These are phyloP conservation scores for Hanseniaspora mollemarum DNA, from an alignment of 805 yeast species.

Conservation along the genomic window DNA sequence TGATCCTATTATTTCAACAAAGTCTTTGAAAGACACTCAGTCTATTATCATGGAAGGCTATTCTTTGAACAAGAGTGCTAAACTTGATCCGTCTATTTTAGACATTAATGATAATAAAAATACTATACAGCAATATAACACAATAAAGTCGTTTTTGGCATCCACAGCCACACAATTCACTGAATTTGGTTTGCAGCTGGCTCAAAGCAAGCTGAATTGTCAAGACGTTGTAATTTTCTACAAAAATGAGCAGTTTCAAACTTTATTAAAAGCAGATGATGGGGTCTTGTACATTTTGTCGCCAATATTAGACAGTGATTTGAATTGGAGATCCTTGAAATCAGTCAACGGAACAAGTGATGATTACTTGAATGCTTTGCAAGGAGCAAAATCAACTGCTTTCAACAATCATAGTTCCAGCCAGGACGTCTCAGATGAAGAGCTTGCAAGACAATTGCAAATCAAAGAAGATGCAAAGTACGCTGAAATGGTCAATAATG, in stretches of 20 bases:
- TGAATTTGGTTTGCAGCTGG: slow-evolving; percentile 43
- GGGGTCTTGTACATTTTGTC: slow-evolving; percentile 46
- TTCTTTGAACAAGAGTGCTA: slow-evolving; percentile 26
- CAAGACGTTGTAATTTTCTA: slow-evolving; percentile 62
- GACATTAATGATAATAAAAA: slow-evolving; percentile 23
- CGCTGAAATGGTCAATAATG: slow-evolving; percentile 35
- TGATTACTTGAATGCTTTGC: slow-evolving; percentile 35
- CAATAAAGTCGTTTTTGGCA: slow-evolving; percentile 41
- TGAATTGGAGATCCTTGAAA: slow-evolving; percentile 73
- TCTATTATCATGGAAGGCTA: slow-evolving; percentile 41
- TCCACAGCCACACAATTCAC: slow-evolving; percentile 70
- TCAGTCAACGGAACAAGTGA: slow-evolving; percentile 62
- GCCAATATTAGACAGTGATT: slow-evolving; percentile 61
- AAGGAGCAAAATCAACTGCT: not conserved
- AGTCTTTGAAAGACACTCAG: slow-evolving; percentile 52
- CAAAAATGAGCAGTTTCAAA: slow-evolving; percentile 80
- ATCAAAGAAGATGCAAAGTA: slow-evolving; percentile 40
- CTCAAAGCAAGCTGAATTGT: slow-evolving; percentile 37
- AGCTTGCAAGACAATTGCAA: slow-evolving; percentile 38
- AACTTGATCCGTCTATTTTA: slow-evolving; percentile 19
- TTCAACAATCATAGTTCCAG: not conserved
- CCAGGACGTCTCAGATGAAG: slow-evolving; percentile 30
- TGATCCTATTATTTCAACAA: slow-evolving; percentile 22
- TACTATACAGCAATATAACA: slow-evolving; percentile 29
- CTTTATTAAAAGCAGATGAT: slow-evolving; percentile 45